Base-by-base conservation (phyloP, 1,284 basidiomycete species). In the Papiliotrema terrestris region DNA sequence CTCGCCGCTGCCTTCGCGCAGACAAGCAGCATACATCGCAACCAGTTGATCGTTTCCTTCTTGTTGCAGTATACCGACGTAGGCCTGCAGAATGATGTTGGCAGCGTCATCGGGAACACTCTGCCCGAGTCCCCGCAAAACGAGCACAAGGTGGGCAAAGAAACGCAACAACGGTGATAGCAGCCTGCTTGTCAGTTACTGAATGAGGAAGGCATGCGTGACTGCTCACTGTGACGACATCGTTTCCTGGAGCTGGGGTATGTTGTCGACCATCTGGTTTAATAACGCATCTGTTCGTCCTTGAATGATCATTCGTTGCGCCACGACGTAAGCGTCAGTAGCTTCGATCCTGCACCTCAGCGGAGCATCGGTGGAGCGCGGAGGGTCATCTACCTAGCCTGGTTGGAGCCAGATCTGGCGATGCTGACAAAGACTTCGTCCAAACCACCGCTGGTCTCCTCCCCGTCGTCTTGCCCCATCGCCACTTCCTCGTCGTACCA, bases 101-200 rank as follows among this genome's bases (percentile, higher is more conserved):
- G 85, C 86, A 0, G 89, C 84, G 13, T 85, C 72, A 1, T 87
- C 85, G 0, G 90, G 86, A 0, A 89, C 83, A 0, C 83, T 74
- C 46, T 87, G 79, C 55, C 88, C 85, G 43, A 97, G 86, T 73
- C 92, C 83, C 53, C 88, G 86, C 1, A 97, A 81, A 74, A 88
- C 93, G 19, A 98, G 84, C 59, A 91, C 91, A n/a, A 98, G 79
- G 68, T 98, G 95, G 0, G 93, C 86, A 69, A 96, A 97, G 80
- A 99, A 98, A 23, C 94, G 89, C 25, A 83, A 63, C 19, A 83
- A 68, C 13, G 80, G 78, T 2, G 71, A 65, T 22, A 76, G 59
- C 17, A 71, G 57, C 43, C 65, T 63, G 46, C 23, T 25, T 8
- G n/a, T 49, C 15, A 46, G 42, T 9, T 9, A 19, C 44, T 45